Percentiles rank a stretch among this genome's conserved stretches.
Conservation (phyloP, 441 rosid genomes). For the Populus trichocarpa region DNA sequence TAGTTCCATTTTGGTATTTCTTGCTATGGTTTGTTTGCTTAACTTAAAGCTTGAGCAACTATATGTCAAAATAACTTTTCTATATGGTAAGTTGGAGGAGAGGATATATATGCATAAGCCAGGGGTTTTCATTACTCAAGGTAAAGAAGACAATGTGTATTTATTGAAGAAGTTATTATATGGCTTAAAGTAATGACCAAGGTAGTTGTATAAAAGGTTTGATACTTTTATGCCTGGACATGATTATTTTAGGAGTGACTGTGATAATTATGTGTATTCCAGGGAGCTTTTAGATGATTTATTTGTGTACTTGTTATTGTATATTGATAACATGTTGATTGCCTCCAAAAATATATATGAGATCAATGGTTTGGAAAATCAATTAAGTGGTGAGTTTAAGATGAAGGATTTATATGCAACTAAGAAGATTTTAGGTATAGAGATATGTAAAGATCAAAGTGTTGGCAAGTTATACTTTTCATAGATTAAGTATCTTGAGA, state of each 20-base stretch:
- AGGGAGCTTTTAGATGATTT: too few species aligned
- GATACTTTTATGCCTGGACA: not conserved
- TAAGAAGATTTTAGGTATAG: not conserved
- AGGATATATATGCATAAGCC: not conserved
- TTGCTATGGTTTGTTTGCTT: not conserved
- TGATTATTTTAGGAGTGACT: too few species aligned
- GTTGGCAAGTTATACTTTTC: too few species aligned
- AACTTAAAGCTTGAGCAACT: not conserved
- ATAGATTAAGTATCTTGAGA: too few species aligned
- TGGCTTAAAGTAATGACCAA: not conserved
- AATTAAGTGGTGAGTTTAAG: not conserved
- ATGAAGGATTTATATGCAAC: not conserved
- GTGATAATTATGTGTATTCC: too few species aligned
- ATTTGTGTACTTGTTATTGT: too few species aligned
- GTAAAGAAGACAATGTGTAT: not conserved
- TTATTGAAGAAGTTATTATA: conserved; percentile 2
- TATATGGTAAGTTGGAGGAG: not conserved
- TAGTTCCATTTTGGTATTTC: not conserved
- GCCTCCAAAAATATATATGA: too few species aligned
- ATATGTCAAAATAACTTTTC: conserved; percentile 2
- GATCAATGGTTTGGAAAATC: too few species aligned
- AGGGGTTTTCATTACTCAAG: not conserved
- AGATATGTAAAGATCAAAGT: not conserved
- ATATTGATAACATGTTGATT: too few species aligned
- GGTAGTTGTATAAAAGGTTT: conserved; percentile 3